Evolutionary conservation across 2,329 filamentous ascomycete genomes (phyloP).

Genomic region (Cytospora mali): DNA sequence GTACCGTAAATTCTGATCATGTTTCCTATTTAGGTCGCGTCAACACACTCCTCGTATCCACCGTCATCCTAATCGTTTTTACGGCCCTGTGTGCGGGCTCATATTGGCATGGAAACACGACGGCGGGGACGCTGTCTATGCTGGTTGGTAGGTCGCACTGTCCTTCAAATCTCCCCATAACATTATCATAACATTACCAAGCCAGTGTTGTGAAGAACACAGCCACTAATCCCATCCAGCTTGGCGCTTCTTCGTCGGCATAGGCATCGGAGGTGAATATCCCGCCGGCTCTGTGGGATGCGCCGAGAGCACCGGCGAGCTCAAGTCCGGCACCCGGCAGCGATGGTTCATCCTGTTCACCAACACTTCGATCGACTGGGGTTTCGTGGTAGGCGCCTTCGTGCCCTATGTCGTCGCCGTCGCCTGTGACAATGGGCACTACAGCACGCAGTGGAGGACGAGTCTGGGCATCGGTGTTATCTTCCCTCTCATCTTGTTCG

Average conservation of each 20-base stretch:
- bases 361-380: conserved; percentile 79
- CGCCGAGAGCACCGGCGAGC: conserved; percentile 80
- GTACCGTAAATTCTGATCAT: neutral
- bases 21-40: conserved; percentile 53
- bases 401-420: conserved; percentile 52
- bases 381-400: conserved; percentile 72
- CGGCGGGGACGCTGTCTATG: conserved; percentile 49
- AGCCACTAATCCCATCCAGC: conserved; percentile 57
- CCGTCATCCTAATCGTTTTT: conserved; percentile 82
- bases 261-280: conserved; percentile 80
- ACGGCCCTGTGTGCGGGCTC: conserved; percentile 77
- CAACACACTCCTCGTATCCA: conserved; percentile 79
- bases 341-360: conserved; percentile 91
- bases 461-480: conserved; percentile 77
- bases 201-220: neutral
- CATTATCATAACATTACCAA: too few species aligned
- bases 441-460: conserved; percentile 79
- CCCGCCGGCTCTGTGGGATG: conserved; percentile 82
- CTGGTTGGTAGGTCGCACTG: conserved; percentile 16
- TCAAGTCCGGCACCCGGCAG: conserved; percentile 80
- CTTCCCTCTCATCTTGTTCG: conserved; percentile 73
- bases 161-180: neutral
- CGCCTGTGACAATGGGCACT: conserved; percentile 61
- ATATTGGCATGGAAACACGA: conserved; percentile 69
- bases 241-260: conserved; percentile 80